Base-by-base conservation (phyloP, 257 asterid species). In the Phtheirospermum japonicum region DNA sequence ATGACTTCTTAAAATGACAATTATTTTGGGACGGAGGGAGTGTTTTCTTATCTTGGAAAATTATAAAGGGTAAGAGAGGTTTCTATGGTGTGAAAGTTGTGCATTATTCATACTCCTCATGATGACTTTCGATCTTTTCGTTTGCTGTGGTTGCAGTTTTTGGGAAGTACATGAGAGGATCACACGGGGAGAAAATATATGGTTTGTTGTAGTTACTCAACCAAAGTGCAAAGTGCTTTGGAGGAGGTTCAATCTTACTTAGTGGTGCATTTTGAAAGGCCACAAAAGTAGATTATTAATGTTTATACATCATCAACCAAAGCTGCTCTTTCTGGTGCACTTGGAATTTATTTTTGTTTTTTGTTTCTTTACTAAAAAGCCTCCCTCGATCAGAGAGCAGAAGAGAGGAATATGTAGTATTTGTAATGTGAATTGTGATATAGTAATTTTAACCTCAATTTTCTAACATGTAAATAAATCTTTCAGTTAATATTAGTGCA, bases 131-230 rank as follows among this genome's bases (percentile, higher is more conserved):
- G n/a, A n/a, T n/a, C 26, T 34, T 58, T 34, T 16, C 14, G n/a
- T n/a, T n/a, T 17, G 46, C n/a, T 64, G 56, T 64, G 31, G 40
- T 57, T 71, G 65, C 80, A 75, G 77, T 46, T 57, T 45, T 63
- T 39, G 65, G 74, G 53, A 58, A 36, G 46, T 59, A 19, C 17
- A 46, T 19, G 42, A 51, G 66, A 59, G 26, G 61, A 65, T 23
- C 72, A 34, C 64, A n/a, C 18, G 51, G 68, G 26, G 69, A 59
- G n/a, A 20, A 57, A 17, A 1, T 40, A 28, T 57, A 33, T 31
- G 12, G 50, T 46, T 73, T 43, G 54, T 26, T 30, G 52, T 46
- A 49, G 42, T 26, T 53, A 17, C 26, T 40, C 34, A 32, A 28
- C 63, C 17, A 9, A 53, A 42, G 63, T 23, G 26, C 59, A 13